Evolutionary conservation across 2,329 filamentous ascomycete species (phyloP).

Genomic region (Hypoxylon sp.): DNA sequence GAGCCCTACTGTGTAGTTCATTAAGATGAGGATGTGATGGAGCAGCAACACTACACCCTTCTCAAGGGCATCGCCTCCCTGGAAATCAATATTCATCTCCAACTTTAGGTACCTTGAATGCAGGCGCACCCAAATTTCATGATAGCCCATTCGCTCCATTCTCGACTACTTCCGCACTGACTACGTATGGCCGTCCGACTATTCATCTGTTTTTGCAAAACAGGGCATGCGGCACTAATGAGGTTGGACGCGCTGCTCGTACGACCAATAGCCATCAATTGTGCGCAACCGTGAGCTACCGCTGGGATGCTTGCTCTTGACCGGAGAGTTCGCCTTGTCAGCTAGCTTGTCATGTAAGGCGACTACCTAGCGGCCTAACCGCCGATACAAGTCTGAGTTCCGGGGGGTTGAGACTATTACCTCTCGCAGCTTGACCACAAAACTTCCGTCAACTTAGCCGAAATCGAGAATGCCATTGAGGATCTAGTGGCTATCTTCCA

Average conservation of each 20-base stretch:
- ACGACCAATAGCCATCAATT: neutral
- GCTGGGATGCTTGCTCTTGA: neutral
- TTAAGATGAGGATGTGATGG: slow-evolving; percentile 4
- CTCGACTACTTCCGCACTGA: neutral
- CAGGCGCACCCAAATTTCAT: neutral
- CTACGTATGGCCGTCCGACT: neutral
- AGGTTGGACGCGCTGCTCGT: neutral
- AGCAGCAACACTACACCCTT: neutral
- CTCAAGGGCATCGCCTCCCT: slow-evolving; percentile 2
- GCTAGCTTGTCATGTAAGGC: neutral
- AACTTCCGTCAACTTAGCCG: too few relatives aligned
- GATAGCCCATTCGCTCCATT: neutral
- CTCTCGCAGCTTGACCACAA: neutral
- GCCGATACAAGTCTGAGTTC: neutral
- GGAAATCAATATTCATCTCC: neutral
- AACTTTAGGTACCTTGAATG: neutral
- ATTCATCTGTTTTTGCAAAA: neutral
- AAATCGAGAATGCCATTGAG: too few relatives aligned
- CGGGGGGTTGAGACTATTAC: neutral
- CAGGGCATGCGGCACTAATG: neutral
- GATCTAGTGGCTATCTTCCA: too few relatives aligned
- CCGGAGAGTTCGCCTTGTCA: neutral
- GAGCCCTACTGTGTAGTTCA: neutral
- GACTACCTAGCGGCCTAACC: neutral
- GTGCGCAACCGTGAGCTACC: neutral